These are phyloP conservation scores for Lentinula aciculospora DNA, from an alignment of 768 basidiomycete species.

Conservation along the genomic window DNA sequence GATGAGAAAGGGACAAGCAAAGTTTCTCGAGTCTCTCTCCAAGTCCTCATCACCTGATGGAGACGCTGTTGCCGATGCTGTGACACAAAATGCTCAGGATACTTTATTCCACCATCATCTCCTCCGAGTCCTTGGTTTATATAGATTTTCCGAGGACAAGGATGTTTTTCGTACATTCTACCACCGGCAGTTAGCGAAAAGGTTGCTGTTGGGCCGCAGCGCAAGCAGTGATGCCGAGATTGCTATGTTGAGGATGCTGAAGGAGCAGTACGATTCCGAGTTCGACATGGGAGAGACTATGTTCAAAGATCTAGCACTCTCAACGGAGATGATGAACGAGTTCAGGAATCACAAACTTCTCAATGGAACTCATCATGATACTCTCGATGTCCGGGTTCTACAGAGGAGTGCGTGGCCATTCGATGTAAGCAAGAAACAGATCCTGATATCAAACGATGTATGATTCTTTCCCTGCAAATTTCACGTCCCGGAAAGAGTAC, in stretches of 20 bases:
- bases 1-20: constrained; percentile 82
- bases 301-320: constrained; percentile 87
- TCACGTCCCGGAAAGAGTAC: neutral
- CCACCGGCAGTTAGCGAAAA: constrained; percentile 81
- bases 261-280: constrained; percentile 88
- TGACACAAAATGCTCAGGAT: constrained; percentile 27
- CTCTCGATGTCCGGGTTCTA: constrained; percentile 73
- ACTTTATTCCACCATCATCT: constrained; percentile 56
- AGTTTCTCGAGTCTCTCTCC: constrained; percentile 30
- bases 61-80: neutral
- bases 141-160: constrained; percentile 86
- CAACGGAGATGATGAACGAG: constrained; percentile 65
- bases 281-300: constrained; percentile 93
- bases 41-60: neutral
- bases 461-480: constrained; percentile 25
- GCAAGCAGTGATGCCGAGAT: constrained; percentile 87
- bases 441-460: constrained; percentile 51
- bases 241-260: constrained; percentile 78
- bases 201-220: constrained; percentile 76
- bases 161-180: constrained; percentile 95
- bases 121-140: constrained; percentile 65
- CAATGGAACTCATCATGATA: constrained; percentile 17
- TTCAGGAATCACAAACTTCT: constrained; percentile 42
- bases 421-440: constrained; percentile 38
- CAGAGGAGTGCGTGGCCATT: constrained; percentile 90